Percentiles rank a stretch among this genome's conserved stretches.
phyloP scores from a whole-genome alignment of 805 yeast genomes.

The Wickerhamiella occidentalis region DNA sequence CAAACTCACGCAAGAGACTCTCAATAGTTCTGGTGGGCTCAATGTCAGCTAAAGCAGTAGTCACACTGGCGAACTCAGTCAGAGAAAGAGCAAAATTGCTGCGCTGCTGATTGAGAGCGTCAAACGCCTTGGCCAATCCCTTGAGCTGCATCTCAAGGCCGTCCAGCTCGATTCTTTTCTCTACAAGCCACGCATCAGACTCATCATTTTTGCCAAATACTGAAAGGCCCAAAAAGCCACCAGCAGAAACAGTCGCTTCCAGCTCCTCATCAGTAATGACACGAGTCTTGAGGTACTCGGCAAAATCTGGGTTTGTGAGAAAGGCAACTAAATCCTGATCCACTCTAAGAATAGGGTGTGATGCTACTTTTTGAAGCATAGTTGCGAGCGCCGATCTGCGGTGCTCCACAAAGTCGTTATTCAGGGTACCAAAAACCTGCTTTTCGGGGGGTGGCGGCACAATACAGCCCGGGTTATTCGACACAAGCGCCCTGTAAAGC shows the following conservation, averaged over 20 bases:
- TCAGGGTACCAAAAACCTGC: constrained; percentile 84
- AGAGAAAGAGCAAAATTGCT: constrained; percentile 56
- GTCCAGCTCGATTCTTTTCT: constrained; percentile 57
- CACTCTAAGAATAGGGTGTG: constrained; percentile 41
- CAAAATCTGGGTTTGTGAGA: constrained; percentile 59
- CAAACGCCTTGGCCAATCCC: constrained; percentile 57
- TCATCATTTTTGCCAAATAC: constrained; percentile 64
- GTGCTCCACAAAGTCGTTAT: constrained; percentile 77
- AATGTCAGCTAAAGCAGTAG: constrained; percentile 53
- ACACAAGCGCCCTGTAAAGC: constrained; percentile 79
- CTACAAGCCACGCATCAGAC: constrained; percentile 64
- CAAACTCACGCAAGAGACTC: constrained; percentile 55
- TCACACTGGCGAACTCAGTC: constrained; percentile 48
- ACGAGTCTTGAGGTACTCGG: constrained; percentile 46
- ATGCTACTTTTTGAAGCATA: constrained; percentile 67
- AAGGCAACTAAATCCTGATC: constrained; percentile 74
- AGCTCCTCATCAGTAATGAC: constrained; percentile 40
- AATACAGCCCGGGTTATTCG: constrained; percentile 77
- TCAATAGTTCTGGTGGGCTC: constrained; percentile 61
- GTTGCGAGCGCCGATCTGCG: constrained; percentile 73
- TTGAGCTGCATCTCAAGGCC: constrained; percentile 61
- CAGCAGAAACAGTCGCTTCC: constrained; percentile 24
- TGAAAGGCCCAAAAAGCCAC: constrained; percentile 51
- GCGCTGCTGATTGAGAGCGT: constrained; percentile 60
- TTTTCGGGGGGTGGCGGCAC: constrained; percentile 96